These are phyloP conservation scores for Zygoascus hellenicus DNA, from an alignment of 1,139 yeast genomes.

Conservation along the genomic window DNA sequence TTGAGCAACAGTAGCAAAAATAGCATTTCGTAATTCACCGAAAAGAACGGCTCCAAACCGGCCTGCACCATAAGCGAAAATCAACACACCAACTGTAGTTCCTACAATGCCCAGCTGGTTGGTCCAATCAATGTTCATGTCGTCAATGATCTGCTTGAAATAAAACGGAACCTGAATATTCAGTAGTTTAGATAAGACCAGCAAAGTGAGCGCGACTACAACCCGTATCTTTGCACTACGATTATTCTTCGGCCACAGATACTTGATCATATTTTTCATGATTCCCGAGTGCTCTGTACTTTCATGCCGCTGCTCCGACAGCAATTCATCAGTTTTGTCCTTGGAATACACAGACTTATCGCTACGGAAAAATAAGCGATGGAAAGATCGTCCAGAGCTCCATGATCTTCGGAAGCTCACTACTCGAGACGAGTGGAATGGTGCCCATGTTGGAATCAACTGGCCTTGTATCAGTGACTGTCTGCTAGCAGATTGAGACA, in stretches of 20 bases:
- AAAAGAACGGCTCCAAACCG: constrained; percentile 90
- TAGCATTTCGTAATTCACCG: constrained; percentile 91
- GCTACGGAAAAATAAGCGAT: neutral
- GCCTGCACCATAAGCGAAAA: constrained; percentile 88
- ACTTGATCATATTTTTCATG: constrained; percentile 45
- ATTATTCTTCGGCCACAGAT: constrained; percentile 84
- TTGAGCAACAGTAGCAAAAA: constrained; percentile 94
- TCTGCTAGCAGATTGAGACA: neutral
- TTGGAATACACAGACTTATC: neutral
- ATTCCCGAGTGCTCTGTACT: constrained; percentile 22
- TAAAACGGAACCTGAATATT: constrained; percentile 96
- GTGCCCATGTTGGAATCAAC: no score
- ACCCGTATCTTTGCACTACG: constrained; percentile 70
- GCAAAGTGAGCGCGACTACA: constrained; percentile 60
- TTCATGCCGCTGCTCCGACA: constrained; percentile 10
- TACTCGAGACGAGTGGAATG: neutral
- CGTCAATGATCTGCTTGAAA: constrained; percentile 83
- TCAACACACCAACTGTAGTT: constrained; percentile 62
- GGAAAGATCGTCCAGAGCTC: neutral
- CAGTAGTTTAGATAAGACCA: constrained; percentile 73
- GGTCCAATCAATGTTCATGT: constrained; percentile 90
- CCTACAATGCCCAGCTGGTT: constrained; percentile 51
- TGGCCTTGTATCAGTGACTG: neutral
- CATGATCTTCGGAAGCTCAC: neutral
- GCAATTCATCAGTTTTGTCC: constrained; percentile 1